Evolutionary conservation across 495 filamentous ascomycete genomes (phyloP), one percentile per base, ranked within the genome.

Genomic region (Aspergillus diversus): DNA sequence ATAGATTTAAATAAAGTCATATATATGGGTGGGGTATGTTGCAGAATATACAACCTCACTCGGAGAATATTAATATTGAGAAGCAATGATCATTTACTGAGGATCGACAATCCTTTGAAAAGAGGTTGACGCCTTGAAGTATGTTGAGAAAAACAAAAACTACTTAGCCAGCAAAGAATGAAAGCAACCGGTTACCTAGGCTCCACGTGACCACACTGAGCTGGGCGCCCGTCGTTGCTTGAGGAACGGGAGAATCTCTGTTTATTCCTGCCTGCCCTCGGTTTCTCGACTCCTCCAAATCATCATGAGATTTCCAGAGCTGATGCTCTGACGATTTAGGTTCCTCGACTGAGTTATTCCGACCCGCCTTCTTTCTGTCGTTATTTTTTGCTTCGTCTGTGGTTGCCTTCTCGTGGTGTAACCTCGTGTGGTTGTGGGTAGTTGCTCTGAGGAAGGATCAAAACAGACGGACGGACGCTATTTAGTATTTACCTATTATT

Each of bases 221-320:
- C 65, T 68, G 58, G 51, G 48, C 37, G 49, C 51, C 17, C 35
- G 42, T 70, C 69, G 73, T 76, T 76, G 73, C 73, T 73, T 76
- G 71, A 76, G 73, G 69, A 72, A 76, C 73, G 66, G 66, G 47
- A 52, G 48, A 56, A 46, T 71, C 68, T 75, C 73, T 76, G 73
- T 76, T 76, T 76, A 76, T 76, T 63, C 71, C 70, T 62, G 63
- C 57, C 57, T 61, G 66, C 54, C 63, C 53, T 58, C 43, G 54
- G 59, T 27, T 46, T 53, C 63, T 60, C 57, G 47, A 61, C 35
- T 35, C 21, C 21, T 66, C 60, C 50, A 56, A 62, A 61, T 39
- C 60, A 42, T 63, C 59, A 70, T 69, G 69, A 59, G 66, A 60
- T 60, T 48, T 63, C 56, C 42, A 57, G 67, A 68, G 67, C 58